These are phyloP conservation scores for Rhizophagus prolifer DNA, from an alignment of 192 early-diverging fungal species.

Conservation along the genomic window DNA sequence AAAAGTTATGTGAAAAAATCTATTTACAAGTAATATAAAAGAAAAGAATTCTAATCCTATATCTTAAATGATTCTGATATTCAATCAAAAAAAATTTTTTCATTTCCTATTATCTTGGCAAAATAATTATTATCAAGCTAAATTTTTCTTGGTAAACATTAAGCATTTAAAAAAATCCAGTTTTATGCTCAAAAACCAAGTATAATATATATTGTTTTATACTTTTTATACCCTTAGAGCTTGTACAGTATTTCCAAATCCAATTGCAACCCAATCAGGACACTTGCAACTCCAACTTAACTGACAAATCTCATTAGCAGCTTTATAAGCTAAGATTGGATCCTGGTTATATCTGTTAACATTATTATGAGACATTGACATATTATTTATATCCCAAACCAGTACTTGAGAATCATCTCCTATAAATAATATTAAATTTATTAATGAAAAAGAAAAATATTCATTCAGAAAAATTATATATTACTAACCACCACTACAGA, in stretches of 20 bases:
- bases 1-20: too few relatives aligned
- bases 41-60: too few relatives aligned
- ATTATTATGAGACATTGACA: constrained; percentile 33
- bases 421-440: constrained; percentile 32
- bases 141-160: too few relatives aligned
- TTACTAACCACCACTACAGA: constrained; percentile 80
- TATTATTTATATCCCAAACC: constrained; percentile 80
- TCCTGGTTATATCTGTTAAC: constrained; percentile 35
- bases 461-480: neutral
- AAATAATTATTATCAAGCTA: too few relatives aligned
- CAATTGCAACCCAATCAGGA: constrained; percentile 89
- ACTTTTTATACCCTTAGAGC: constrained; percentile 70
- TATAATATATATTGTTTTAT: too few relatives aligned
- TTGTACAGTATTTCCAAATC: constrained; percentile 81
- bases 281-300: constrained; percentile 76
- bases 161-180: too few relatives aligned
- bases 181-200: too few relatives aligned
- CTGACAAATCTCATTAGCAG: constrained; percentile 75
- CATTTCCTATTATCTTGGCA: too few relatives aligned
- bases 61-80: too few relatives aligned
- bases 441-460: neutral
- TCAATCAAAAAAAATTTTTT: too few relatives aligned
- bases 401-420: constrained; percentile 89
- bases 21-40: too few relatives aligned
- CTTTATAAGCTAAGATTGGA: constrained; percentile 76